These are phyloP conservation scores for Lichtheimia hyalospora DNA, from an alignment of 371 early-diverging fungal genomes.

Conservation along the genomic window DNA sequence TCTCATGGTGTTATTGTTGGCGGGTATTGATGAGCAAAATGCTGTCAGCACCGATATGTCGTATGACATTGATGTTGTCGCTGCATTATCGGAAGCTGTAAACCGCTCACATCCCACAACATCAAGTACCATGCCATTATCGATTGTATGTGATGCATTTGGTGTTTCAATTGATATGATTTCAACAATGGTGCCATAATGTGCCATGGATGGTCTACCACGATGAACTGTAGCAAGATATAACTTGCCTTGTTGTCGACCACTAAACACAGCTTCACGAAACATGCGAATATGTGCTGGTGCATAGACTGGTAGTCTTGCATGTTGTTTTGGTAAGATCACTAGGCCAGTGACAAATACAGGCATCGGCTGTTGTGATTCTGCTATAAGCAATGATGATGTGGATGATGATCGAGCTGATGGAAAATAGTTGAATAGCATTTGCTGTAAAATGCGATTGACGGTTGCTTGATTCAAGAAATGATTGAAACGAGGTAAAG, in stretches of 20 bases:
- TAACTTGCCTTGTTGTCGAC: slow-evolving; percentile 7
- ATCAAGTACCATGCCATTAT: not conserved
- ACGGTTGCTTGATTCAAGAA: slow-evolving; percentile 20
- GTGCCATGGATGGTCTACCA: slow-evolving; percentile 19
- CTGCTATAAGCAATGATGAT: not conserved
- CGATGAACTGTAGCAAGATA: slow-evolving; percentile 18
- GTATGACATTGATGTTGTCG: not conserved
- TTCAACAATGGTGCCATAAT: slow-evolving; percentile 42
- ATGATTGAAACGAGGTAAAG: slow-evolving; percentile 27
- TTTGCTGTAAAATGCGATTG: not conserved
- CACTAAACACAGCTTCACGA: slow-evolving; percentile 7
- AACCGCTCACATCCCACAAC: slow-evolving; percentile 10
- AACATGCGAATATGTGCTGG: slow-evolving; percentile 8
- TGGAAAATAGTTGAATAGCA: not conserved
- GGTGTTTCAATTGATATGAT: slow-evolving; percentile 23
- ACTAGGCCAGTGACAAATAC: slow-evolving; percentile 13
- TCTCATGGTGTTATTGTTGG: too few relatives aligned
- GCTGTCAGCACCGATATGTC: too few relatives aligned
- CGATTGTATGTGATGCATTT: not conserved
- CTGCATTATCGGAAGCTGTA: not conserved
- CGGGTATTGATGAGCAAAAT: too few relatives aligned
- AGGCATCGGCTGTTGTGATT: not conserved
- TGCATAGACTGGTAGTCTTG: slow-evolving; percentile 4
- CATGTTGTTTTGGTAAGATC: slow-evolving; percentile 9
- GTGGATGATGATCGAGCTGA: not conserved